Conservation (phyloP, 23 red algal genomes). For the Gracilaria vermiculophylla region DNA sequence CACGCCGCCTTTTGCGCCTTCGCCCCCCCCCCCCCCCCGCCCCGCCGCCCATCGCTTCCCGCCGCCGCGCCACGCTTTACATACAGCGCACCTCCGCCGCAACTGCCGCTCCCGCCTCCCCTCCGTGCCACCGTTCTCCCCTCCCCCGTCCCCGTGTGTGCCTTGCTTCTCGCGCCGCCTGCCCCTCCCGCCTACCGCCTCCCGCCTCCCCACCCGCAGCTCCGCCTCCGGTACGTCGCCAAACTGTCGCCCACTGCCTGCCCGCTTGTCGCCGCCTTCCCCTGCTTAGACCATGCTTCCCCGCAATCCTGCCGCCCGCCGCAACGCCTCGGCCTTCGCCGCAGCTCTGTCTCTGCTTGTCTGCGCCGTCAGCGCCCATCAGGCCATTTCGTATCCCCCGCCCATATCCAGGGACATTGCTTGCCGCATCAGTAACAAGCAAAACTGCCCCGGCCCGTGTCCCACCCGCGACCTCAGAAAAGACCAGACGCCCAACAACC, state of each 20-base stretch:
- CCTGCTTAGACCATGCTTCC: not conserved
- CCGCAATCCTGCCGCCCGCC: not conserved
- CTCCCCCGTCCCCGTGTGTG: not conserved
- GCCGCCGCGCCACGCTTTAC: not conserved
- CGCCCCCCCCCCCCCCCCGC: not conserved
- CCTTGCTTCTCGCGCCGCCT: too few species aligned
- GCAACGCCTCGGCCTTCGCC: not conserved
- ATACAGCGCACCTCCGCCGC: not conserved
- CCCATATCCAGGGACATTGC: slow-evolving; percentile 44
- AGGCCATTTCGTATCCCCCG: slow-evolving; percentile 23
- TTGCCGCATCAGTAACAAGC: slow-evolving; percentile 52
- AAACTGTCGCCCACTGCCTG: too few species aligned
- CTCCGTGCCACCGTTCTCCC: not conserved
- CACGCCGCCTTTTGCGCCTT: not conserved
- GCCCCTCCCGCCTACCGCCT: too few species aligned
- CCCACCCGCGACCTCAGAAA: slow-evolving; percentile 26
- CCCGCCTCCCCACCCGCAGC: too few species aligned
- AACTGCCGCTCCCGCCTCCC: too few species aligned
- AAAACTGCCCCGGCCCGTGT: slow-evolving; percentile 70
- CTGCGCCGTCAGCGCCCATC: slow-evolving; percentile 4
- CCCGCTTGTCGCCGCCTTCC: too few species aligned
- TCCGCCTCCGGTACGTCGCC: too few species aligned
- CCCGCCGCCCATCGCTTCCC: not conserved
- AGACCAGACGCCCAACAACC: slow-evolving; percentile 52
- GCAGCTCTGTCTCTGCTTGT: not conserved